Percentiles rank a stretch among this genome's conserved stretches.
phyloP scores from a whole-genome alignment of 106 monocot genomes.

The Platanthera guangdongensis region DNA sequence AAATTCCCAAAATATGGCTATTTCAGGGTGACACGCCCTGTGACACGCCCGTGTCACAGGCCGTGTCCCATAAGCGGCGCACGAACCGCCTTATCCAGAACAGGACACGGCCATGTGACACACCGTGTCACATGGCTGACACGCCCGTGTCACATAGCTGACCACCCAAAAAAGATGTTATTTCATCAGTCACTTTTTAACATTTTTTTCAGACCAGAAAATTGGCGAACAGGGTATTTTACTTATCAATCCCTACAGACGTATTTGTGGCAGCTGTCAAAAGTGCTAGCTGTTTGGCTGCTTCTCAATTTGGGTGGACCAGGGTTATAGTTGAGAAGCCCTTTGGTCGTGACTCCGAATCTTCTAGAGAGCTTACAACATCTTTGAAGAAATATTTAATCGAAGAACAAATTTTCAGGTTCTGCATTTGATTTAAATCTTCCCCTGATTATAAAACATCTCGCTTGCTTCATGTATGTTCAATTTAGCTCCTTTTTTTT shows the following conservation, averaged over 20 bases:
- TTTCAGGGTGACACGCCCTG: no score
- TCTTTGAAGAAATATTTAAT: constrained; percentile 50
- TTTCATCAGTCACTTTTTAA: neutral
- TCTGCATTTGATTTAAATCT: neutral
- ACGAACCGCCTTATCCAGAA: no score
- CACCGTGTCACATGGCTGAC: no score
- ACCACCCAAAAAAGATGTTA: neutral
- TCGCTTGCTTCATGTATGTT: neutral
- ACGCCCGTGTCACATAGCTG: no score
- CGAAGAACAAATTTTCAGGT: constrained; percentile 90
- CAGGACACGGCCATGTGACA: no score
- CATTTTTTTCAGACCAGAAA: constrained; percentile 35
- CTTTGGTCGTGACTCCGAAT: constrained; percentile 71
- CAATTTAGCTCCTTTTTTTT: neutral
- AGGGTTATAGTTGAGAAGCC: constrained; percentile 87
- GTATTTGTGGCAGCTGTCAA: constrained; percentile 73
- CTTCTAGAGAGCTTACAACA: constrained; percentile 59
- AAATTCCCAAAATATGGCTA: no score
- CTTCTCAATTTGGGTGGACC: constrained; percentile 71
- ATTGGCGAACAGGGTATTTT: constrained; percentile 65
- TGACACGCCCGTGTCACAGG: no score
- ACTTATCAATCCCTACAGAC: constrained; percentile 81
- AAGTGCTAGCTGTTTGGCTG: constrained; percentile 46
- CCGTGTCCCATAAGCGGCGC: no score
- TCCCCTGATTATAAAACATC: neutral